These are phyloP conservation scores for Nakataea oryzae DNA, from an alignment of 2,329 filamentous ascomycete genomes.

Conservation along the genomic window DNA sequence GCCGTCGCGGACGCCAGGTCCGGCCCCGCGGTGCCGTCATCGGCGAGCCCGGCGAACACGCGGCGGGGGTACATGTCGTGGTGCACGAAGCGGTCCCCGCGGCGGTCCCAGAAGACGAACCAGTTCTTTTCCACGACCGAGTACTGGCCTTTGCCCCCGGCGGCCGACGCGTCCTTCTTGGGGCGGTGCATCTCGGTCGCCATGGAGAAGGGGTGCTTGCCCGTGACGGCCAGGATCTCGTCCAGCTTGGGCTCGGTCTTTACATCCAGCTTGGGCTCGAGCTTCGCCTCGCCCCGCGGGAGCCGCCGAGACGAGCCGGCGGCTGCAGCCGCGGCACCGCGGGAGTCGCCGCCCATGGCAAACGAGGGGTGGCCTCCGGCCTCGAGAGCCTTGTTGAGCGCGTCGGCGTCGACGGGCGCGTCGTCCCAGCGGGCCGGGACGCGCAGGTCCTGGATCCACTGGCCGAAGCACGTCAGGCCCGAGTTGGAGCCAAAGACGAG, in stretches of 20 bases:
- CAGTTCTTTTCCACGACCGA: constrained; percentile 47
- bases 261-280: neutral
- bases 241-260: neutral
- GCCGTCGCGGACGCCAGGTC: constrained; percentile 30
- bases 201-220: constrained; percentile 21
- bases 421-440: constrained; percentile 32
- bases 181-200: constrained; percentile 43
- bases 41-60: constrained; percentile 32
- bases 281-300: neutral
- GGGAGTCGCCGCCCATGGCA: neutral
- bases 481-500: constrained; percentile 47
- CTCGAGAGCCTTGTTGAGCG: neutral
- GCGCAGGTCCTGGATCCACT: constrained; percentile 44
- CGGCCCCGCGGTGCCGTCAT: constrained; percentile 33
- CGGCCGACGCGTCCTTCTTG: neutral
- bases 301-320: too few relatives aligned
- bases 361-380: neutral
- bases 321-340: too few relatives aligned
- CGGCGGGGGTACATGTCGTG: constrained; percentile 40
- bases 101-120: constrained; percentile 48
- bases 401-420: constrained; percentile 10
- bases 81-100: constrained; percentile 36
- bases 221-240: constrained; percentile 33
- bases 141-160: constrained; percentile 18
- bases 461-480: constrained; percentile 41